These are phyloP conservation scores for Wickerhamomyces chaumierensis DNA, from an alignment of 805 yeast species.

Conservation along the genomic window DNA sequence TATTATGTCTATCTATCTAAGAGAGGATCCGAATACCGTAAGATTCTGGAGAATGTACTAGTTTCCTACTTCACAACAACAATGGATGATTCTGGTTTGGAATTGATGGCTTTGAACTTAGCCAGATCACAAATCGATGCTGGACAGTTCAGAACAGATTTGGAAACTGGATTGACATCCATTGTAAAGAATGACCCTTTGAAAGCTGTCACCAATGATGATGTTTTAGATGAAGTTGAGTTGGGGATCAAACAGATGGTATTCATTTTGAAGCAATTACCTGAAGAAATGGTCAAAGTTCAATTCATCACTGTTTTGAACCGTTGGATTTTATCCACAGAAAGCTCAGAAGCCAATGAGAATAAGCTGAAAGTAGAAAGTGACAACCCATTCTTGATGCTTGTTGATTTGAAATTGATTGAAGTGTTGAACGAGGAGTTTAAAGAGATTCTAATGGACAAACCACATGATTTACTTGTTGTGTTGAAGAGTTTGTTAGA, in stretches of 20 bases:
- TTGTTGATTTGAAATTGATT: slow-evolving; percentile 52
- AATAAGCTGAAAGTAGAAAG: slow-evolving; percentile 6
- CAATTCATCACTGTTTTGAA: slow-evolving; percentile 42
- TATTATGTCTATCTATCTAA: slow-evolving; percentile 24
- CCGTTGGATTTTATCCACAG: slow-evolving; percentile 39
- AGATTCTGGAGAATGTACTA: slow-evolving; percentile 21
- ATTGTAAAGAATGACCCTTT: slow-evolving; percentile 14
- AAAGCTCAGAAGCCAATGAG: too few species aligned
- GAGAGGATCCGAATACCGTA: slow-evolving; percentile 18
- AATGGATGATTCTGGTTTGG: slow-evolving; percentile 16
- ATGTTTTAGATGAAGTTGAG: slow-evolving; percentile 33
- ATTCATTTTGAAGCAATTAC: slow-evolving; percentile 36
- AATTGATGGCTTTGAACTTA: slow-evolving; percentile 19
- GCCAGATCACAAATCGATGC: slow-evolving; percentile 22
- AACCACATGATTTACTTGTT: slow-evolving; percentile 44
- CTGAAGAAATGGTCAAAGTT: slow-evolving; percentile 32
- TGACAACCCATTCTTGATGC: slow-evolving; percentile 39
- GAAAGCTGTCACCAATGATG: slow-evolving; percentile 13
- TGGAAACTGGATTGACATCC: slow-evolving; percentile 25
- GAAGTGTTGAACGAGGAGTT: slow-evolving; percentile 50
- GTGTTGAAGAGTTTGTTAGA: slow-evolving; percentile 33
- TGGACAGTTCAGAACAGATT: slow-evolving; percentile 24
- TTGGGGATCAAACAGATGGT: slow-evolving; percentile 28
- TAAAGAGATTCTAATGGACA: slow-evolving; percentile 33
- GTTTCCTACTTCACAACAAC: slow-evolving; percentile 22